Percentiles rank a stretch among this genome's conserved stretches.
Conservation (phyloP, 805 yeast genomes). For the Priceomyces haplophilus region DNA sequence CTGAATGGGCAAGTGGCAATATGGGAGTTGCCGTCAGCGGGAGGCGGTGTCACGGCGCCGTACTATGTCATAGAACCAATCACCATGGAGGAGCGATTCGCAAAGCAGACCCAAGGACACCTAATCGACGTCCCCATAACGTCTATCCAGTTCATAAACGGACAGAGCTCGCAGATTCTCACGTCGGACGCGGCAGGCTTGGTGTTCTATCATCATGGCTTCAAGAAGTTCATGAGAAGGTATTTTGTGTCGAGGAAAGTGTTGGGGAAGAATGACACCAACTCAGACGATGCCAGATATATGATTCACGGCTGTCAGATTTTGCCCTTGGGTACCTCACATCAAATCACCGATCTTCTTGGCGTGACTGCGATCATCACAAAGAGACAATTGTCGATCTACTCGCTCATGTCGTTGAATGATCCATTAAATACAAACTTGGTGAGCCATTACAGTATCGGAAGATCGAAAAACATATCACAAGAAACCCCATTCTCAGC, state of each 20-base stretch:
- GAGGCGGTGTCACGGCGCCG: slow-evolving; percentile 47
- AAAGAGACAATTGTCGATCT: slow-evolving; percentile 44
- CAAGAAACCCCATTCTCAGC: slow-evolving; percentile 20
- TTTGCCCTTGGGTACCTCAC: slow-evolving; percentile 59
- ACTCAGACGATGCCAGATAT: slow-evolving; percentile 13
- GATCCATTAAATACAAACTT: slow-evolving; percentile 22
- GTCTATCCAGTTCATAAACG: slow-evolving; percentile 26
- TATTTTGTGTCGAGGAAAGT: slow-evolving; percentile 47
- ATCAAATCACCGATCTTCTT: slow-evolving; percentile 52
- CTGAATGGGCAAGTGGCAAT: slow-evolving; percentile 59
- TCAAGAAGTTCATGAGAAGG: slow-evolving; percentile 53
- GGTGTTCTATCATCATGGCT: slow-evolving; percentile 62
- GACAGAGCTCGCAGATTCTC: slow-evolving; percentile 26
- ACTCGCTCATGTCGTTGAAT: slow-evolving; percentile 51
- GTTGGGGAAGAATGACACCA: slow-evolving; percentile 44
- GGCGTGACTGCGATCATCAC: slow-evolving; percentile 64
- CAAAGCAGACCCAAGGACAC: slow-evolving; percentile 29
- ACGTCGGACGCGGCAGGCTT: slow-evolving; percentile 37
- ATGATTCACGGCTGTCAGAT: slow-evolving; percentile 34
- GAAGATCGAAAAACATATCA: slow-evolving; percentile 39
- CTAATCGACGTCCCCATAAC: slow-evolving; percentile 21
- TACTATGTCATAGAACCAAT: slow-evolving; percentile 34
- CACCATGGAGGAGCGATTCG: slow-evolving; percentile 21
- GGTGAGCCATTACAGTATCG: slow-evolving; percentile 52
- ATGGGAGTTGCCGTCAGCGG: slow-evolving; percentile 53